These are phyloP conservation scores for Rubia peregrina DNA, from an alignment of 305 asterid species.

Conservation along the genomic window DNA sequence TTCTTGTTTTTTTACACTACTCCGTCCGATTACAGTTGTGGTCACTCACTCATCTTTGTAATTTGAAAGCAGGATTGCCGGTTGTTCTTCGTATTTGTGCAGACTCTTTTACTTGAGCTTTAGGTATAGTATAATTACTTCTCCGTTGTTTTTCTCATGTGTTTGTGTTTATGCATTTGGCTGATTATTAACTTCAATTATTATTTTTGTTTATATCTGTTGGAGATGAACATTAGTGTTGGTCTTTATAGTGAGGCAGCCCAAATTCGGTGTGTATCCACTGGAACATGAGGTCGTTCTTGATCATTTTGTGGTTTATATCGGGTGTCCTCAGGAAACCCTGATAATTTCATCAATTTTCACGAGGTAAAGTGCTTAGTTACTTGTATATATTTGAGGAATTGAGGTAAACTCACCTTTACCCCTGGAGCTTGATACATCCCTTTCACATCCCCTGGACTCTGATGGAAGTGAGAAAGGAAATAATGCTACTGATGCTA, in stretches of 20 bases:
- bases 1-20: constrained; percentile 8
- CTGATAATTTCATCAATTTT: constrained; percentile 45
- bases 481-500: too few relatives aligned
- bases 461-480: too few relatives aligned
- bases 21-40: background rate
- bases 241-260: constrained; percentile 53
- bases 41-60: too few relatives aligned
- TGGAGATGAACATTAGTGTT: constrained; percentile 4
- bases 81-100: constrained; percentile 64
- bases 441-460: too few relatives aligned
- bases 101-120: constrained; percentile 69
- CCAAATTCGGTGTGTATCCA: constrained; percentile 33
- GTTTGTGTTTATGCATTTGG: background rate
- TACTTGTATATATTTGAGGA: too few relatives aligned
- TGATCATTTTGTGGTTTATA: constrained; percentile 42
- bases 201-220: constrained; percentile 1
- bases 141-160: background rate
- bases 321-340: constrained; percentile 51
- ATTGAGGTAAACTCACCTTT: too few relatives aligned
- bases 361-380: constrained; percentile 43
- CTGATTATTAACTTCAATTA: background rate
- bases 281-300: constrained; percentile 57
- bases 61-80: constrained; percentile 38
- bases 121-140: constrained; percentile 30
- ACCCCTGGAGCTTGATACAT: too few relatives aligned